These are phyloP conservation scores for Penicillium sp. DNA, from an alignment of 2,329 filamentous ascomycete species.

Conservation along the genomic window DNA sequence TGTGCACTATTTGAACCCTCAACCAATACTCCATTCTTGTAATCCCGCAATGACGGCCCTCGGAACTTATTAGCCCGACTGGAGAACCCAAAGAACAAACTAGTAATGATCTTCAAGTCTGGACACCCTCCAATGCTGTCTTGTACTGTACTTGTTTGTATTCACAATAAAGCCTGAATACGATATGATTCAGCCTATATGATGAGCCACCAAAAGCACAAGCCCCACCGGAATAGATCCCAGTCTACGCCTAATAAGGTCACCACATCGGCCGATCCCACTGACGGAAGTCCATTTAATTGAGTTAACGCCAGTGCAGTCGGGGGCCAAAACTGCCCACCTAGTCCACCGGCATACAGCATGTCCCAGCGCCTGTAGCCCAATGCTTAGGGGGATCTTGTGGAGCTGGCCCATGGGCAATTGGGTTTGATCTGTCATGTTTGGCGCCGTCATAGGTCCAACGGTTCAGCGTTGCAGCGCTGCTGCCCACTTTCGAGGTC, in stretches of 20 bases:
- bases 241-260: background rate
- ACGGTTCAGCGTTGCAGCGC: constrained; percentile 6
- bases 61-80: background rate
- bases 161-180: too few species aligned
- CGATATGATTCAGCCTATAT: background rate
- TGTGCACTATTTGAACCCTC: too few species aligned
- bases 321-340: constrained; percentile 2
- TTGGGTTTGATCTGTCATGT: constrained; percentile 10
- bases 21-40: too few species aligned
- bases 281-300: background rate
- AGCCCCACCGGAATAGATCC: background rate
- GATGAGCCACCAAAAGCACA: background rate
- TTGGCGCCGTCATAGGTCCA: constrained; percentile 2
- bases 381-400: background rate
- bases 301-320: constrained; percentile 6
- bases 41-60: background rate
- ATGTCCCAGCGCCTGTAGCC: background rate
- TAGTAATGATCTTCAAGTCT: background rate
- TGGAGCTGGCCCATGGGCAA: background rate
- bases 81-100: background rate
- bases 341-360: background rate
- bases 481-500: background rate
- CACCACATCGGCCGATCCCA: background rate
- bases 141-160: too few species aligned
- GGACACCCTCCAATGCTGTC: too few species aligned